Percentiles rank a stretch among this genome's conserved stretches.
These are phyloP conservation scores for Begonia masoniana DNA, from an alignment of 306 rosid species.

Conservation along the genomic window DNA sequence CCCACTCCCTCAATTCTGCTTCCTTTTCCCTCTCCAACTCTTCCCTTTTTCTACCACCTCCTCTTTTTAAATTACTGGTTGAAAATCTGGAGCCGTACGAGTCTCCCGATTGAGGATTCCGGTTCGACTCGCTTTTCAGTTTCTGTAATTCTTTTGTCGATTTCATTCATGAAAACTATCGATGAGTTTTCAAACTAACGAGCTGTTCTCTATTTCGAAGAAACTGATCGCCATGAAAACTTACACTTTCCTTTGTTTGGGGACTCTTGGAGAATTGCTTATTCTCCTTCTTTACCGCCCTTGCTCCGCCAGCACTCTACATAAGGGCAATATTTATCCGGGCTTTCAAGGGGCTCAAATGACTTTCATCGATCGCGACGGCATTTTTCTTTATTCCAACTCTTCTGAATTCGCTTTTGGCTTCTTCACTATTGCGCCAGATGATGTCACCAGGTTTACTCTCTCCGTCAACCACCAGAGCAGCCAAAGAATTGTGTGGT, in stretches of 20 bases:
- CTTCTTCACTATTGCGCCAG: constrained; percentile 23
- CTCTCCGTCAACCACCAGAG: constrained; percentile 28
- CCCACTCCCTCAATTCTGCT: background rate
- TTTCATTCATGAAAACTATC: too few relatives aligned
- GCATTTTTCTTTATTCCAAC: constrained; percentile 51
- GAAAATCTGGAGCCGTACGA: too few relatives aligned
- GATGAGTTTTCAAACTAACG: too few relatives aligned
- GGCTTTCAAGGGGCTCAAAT: constrained; percentile 48
- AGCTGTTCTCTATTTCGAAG: too few relatives aligned
- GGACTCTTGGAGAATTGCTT: constrained; percentile 13
- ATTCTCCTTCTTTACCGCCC: constrained; percentile 16
- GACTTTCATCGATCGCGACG: constrained; percentile 52
- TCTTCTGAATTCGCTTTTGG: constrained; percentile 38
- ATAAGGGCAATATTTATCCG: constrained; percentile 21
- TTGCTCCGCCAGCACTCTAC: constrained; percentile 28
- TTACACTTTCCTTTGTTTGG: constrained; percentile 12
- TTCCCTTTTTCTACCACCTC: too few relatives aligned
- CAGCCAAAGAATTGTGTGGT: constrained; percentile 32
- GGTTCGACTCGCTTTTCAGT: background rate
- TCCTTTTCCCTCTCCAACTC: too few relatives aligned
- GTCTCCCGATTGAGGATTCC: too few relatives aligned
- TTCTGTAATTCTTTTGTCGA: background rate
- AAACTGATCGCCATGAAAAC: constrained; percentile 25
- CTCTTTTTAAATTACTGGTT: too few relatives aligned
- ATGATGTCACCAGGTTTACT: constrained; percentile 40